Base-by-base conservation (phyloP, 495 filamentous ascomycete species). In the Echria macrotheca region DNA sequence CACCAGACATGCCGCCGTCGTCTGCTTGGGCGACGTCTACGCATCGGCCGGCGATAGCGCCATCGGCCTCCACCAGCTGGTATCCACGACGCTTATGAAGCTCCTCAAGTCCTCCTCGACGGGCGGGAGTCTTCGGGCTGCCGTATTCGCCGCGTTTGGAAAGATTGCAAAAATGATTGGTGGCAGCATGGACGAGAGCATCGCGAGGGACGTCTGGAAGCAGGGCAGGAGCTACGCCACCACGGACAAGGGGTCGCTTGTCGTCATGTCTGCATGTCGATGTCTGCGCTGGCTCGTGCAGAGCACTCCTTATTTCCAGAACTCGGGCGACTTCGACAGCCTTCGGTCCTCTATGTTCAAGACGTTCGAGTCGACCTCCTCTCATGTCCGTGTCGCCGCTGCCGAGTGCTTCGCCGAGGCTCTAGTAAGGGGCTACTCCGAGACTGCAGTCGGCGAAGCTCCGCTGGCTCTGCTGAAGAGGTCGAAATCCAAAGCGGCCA, bases 141-240 rank as follows among this genome's bases (percentile, higher is more conserved):
- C 86, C 8, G 77, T 93, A n/a, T 91, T 90, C 63, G 79, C 75
- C 43, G 79, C 89, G 3, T 63, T 96, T 15, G 85, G 82, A 41
- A 91, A 91, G 68, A 77, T 94, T 3, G 71, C 82, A 8, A 74
- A 71, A 37, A 88, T 88, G 59, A 77, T 95, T 19, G 77, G 75
- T 18, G 72, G 76, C 1, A 89, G 88, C 54, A 69, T 90, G 47
- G 93, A 99, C 55, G 93, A 99, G 64, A 72, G 67, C 46, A 76
- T 87, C n/a, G 86, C 85, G 9, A 81, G 89, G 56, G 91, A 96
- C 61, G 80, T 90, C 22, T 97, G 91, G 93, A 99, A 96, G 65
- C 85, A 88, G 58, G 84, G 86, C 19, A 79, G 93, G 37, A 85
- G 78, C 65, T 79, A 83, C 47, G 85, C 87, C 8, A 77, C 82